Evolutionary conservation across 495 filamentous ascomycete species (phyloP).

Genomic region (Tuber microsphaerosporum): DNA sequence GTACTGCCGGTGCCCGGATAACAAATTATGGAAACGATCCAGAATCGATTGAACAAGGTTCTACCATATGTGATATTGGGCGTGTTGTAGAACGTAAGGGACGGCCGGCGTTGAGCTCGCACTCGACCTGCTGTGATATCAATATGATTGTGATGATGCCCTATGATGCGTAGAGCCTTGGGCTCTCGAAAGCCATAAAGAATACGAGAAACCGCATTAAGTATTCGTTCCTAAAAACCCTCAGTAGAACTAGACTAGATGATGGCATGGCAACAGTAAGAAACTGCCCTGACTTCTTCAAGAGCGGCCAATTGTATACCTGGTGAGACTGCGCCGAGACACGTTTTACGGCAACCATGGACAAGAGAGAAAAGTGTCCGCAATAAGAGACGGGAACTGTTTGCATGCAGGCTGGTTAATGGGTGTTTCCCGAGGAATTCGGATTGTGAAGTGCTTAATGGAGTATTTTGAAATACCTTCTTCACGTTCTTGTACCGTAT

Average conservation of each 20-base stretch:
- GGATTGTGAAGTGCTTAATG: neutral
- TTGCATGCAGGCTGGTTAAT: neutral
- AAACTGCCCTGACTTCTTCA: neutral
- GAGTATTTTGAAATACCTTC: neutral
- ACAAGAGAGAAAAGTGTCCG: neutral
- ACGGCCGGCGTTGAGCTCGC: neutral
- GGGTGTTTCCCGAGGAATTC: neutral
- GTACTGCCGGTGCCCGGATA: neutral
- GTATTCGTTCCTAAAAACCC: neutral
- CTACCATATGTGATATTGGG: neutral
- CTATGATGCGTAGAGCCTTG: neutral
- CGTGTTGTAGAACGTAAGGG: neutral
- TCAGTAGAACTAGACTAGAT: neutral
- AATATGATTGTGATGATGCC: neutral
- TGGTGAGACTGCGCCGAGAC: neutral
- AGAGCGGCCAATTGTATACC: neutral
- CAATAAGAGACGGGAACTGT: neutral
- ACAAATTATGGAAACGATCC: neutral
- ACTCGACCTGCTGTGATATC: neutral
- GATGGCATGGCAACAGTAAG: neutral
- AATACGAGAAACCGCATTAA: neutral
- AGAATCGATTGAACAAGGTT: neutral
- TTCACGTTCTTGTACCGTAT: neutral
- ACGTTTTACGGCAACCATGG: neutral
- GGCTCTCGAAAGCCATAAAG: neutral